Base-by-base conservation (phyloP, 352 stramenopile genomes). In the Aphanomyces euteiches region DNA sequence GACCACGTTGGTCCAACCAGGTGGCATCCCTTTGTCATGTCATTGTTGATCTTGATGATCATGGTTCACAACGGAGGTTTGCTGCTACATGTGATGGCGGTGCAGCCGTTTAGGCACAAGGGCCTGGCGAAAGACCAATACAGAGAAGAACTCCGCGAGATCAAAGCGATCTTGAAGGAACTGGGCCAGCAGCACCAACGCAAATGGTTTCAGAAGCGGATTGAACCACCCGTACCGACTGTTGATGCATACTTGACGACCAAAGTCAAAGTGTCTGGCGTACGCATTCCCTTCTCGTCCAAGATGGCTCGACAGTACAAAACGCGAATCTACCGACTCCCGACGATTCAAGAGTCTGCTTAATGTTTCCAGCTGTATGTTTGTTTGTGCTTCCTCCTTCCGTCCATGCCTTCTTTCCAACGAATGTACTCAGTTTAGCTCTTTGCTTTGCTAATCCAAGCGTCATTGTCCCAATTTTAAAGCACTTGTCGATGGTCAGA, bases 91-190 rank as follows among this genome's bases (percentile, higher is more conserved):
- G 13, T 19, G 17, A 19, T 28, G 15, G 7, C 50, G 7, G 19
- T 28, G 17, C 17, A 1, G 17, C 15, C 15, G 36, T 8, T 19
- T 36, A 19, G 50, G 50, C 45, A 53, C 45, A 53, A n/a, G 45
- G 13, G n/a, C n/a, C 45, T 1, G 13, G 1, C 45, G 13, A 53
- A 53, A 19, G 45, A 53, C 50, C 36, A 12, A 28, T 58, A 58
- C 50, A 45, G 39, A 60, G 53, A 19, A 34, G 36, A 64, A 64
- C 3, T 64, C 56, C 17, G 7, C 28, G 28, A 66, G 17, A 66
- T 66, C 57, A 66, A 66, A 66, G 15, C 39, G 10, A 47, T 66
- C 4, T 47, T 66, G 57, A 47, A 53, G 15, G 8, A 8, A 8
- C 13, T 8, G 1, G 50, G 50, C 50, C 7, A 58, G 36, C 13